Evolutionary conservation across 345 rosid genomes (phyloP), one percentile per base, ranked within the genome.

Genomic region (Populus alba): DNA sequence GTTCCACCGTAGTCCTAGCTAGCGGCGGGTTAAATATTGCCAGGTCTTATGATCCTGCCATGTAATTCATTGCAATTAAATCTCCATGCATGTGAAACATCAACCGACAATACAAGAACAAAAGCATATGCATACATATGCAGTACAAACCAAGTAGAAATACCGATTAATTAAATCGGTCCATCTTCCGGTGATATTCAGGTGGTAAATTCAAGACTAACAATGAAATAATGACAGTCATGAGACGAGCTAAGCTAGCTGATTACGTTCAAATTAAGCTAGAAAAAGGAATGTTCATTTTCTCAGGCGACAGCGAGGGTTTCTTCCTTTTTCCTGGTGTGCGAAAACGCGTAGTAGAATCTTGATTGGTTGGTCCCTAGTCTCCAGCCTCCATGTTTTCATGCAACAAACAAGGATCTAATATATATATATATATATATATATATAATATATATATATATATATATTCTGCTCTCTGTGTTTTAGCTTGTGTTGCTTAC

Each of bases 331-430:
- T 41, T 10, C 11, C 45, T 22, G n/a, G n/a, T 4, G 63, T 23
- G 51, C 0, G 35, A 5, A 72, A 45, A 75, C 35, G 76, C 59
- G 78, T 73, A 75, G 85, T 77, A 63, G 63, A 70, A 61, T 49
- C 41, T 66, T 76, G 11, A 81, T 77, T 85, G 88, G 86, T 39
- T 73, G 75, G 31, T 70, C 74, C 53, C 73, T 62, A 23, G 45
- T 6, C 27, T 41, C 6, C 6, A 25, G 4, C 41, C 72, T 1
- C 87, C 92, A 79, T 84, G 83, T 83, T 89, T 85, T 88, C 91
- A 88, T 89, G 92, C 91, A 88, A 75, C 88, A 88, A 89, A 86
- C 85, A 76, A 82, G 91, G 81, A 25, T 35, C 59, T 39, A 39
- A 39, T 39, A 39, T 39, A 39, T 39, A 39, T 38, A 38, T 38